These are phyloP conservation scores for Austroboletus niveus DNA, from an alignment of 1,284 basidiomycete genomes.

Conservation along the genomic window DNA sequence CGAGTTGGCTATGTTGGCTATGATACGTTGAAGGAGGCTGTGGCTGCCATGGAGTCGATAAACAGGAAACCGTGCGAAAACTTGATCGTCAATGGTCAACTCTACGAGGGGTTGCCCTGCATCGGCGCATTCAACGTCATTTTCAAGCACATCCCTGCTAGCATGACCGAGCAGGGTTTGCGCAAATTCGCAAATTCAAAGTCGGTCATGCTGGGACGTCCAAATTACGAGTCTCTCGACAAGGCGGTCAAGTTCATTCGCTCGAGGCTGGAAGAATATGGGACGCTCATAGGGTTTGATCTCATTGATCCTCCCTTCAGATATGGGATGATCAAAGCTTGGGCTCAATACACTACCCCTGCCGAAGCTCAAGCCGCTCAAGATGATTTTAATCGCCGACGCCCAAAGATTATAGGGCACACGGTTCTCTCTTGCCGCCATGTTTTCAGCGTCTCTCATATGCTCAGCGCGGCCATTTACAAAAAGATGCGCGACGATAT, in stretches of 20 bases:
- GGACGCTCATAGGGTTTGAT: conserved; percentile 45
- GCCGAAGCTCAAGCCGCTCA: conserved; percentile 50
- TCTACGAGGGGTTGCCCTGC: conserved; percentile 55
- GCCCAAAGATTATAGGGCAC: conserved; percentile 40
- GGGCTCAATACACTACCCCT: conserved; percentile 50
- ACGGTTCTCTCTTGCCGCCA: conserved; percentile 49
- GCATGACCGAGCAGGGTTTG: conserved; percentile 41
- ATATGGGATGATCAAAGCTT: conserved; percentile 47
- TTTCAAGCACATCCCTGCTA: conserved; percentile 50
- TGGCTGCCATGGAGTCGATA: conserved; percentile 43
- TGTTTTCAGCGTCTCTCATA: conserved; percentile 46
- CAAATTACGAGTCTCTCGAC: conserved; percentile 46
- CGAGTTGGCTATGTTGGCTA: conserved; percentile 61
- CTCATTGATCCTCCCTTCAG: conserved; percentile 50
- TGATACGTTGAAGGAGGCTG: conserved; percentile 43
- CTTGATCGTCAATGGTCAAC: conserved; percentile 40
- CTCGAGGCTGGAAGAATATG: conserved; percentile 38
- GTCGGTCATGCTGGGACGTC: conserved; percentile 49
- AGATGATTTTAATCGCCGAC: conserved; percentile 41
- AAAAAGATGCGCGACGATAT: conserved; percentile 39
- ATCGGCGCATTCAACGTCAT: conserved; percentile 57
- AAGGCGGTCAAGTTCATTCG: conserved; percentile 41
- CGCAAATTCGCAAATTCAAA: conserved; percentile 44
- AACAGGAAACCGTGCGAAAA: conserved; percentile 36
- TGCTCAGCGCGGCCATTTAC: conserved; percentile 38